These are phyloP conservation scores for Knoxdaviesia proteae DNA, from an alignment of 2,329 filamentous ascomycete species.

Conservation along the genomic window DNA sequence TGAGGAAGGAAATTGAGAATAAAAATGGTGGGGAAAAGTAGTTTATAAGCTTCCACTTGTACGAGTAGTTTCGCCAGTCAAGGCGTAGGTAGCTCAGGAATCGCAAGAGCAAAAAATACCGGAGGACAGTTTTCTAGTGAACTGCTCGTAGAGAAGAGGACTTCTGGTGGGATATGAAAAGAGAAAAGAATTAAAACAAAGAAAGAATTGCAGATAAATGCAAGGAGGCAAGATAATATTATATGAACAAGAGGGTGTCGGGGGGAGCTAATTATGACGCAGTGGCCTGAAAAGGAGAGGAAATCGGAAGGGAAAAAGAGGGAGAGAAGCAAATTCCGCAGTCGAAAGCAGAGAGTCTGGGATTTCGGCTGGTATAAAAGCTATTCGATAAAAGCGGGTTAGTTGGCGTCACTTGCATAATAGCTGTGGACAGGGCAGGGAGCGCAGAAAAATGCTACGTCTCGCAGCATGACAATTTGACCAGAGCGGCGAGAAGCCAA, in stretches of 20 bases:
- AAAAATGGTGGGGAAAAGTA: neutral
- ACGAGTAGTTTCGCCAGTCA: neutral
- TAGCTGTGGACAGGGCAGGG: too few relatives aligned
- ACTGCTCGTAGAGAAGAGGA: too few relatives aligned
- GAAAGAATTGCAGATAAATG: too few relatives aligned
- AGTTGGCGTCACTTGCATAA: too few relatives aligned
- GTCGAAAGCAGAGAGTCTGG: neutral
- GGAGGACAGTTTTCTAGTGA: too few relatives aligned
- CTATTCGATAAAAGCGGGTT: neutral
- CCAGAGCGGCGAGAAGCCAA: too few relatives aligned
- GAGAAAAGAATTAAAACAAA: neutral
- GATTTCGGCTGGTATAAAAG: neutral
- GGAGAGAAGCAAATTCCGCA: neutral
- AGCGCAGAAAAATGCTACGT: too few relatives aligned
- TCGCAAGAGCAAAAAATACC: too few relatives aligned
- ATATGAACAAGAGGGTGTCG: too few relatives aligned
- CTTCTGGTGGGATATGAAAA: neutral
- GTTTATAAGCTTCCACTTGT: neutral
- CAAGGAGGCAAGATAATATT: too few relatives aligned
- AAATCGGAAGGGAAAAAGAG: neutral
- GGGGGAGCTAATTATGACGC: neutral
- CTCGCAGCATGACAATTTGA: too few relatives aligned
- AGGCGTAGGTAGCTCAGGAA: too few relatives aligned
- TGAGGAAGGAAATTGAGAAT: slow-evolving; percentile 2
- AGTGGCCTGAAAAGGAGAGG: neutral